Percentiles rank a stretch among this genome's conserved stretches.
Conservation (phyloP, 1,284 basidiomycete genomes). For the Sanghuangporus sanghuang region DNA sequence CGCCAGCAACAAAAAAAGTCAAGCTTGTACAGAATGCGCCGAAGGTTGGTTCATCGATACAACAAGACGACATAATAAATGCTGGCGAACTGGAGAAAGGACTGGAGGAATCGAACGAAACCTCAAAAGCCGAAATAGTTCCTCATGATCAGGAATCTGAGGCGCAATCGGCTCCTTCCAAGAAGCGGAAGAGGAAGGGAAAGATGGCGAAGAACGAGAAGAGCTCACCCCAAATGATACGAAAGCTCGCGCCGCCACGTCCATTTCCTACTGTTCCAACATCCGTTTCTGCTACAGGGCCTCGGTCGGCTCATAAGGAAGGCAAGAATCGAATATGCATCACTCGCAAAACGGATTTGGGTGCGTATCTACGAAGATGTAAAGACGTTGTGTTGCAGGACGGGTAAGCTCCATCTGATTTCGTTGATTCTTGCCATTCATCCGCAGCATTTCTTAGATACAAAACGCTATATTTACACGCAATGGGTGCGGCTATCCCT, state of each 20-base stretch:
- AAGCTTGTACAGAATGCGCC: neutral
- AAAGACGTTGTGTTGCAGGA: constrained; percentile 72
- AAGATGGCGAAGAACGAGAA: neutral
- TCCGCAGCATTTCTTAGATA: constrained; percentile 41
- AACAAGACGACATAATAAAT: neutral
- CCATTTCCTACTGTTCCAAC: constrained; percentile 74
- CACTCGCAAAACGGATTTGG: constrained; percentile 72
- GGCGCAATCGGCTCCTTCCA: no score
- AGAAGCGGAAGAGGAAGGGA: neutral
- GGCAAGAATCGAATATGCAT: constrained; percentile 78
- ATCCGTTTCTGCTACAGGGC: constrained; percentile 72
- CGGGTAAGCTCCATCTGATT: constrained; percentile 45
- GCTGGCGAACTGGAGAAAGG: neutral
- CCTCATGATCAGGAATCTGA: neutral
- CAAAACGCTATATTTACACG: constrained; percentile 70
- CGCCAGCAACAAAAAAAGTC: neutral
- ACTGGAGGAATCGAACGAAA: neutral
- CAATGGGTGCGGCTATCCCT: constrained; percentile 86
- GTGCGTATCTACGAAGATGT: constrained; percentile 74
- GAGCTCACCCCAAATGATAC: constrained; percentile 32
- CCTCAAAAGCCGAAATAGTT: neutral
- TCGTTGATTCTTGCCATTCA: neutral
- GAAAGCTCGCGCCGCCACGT: constrained; percentile 63
- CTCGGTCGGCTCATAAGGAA: constrained; percentile 70
- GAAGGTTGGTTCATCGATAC: neutral